Base-by-base conservation (phyloP, 2,329 filamentous ascomycete genomes). In the Ophiostoma triangulosporum region DNA sequence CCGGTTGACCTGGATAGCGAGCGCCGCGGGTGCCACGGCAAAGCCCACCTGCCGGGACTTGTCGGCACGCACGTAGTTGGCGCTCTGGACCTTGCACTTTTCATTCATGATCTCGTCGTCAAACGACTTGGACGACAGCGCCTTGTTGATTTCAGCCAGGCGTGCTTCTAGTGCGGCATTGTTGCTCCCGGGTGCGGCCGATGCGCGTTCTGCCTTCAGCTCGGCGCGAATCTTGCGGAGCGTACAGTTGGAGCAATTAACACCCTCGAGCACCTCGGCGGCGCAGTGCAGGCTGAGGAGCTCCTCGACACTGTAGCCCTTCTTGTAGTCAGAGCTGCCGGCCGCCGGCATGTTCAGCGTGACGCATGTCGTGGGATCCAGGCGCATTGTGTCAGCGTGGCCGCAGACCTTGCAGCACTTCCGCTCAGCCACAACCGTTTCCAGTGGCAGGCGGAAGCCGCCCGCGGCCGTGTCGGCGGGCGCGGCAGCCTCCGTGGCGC, bases 331-430 rank as follows among this genome's bases (percentile, higher is more conserved):
- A 29, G 68, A 64, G 58, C 73, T 75, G 48, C 76, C 74, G 5
- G 75, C 69, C 1, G 86, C 87, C 1, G 97, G 78, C 27, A 48
- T 32, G 33, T 84, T 88, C 0, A 97, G 78, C 0, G 91, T 96
- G 48, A 97, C 71, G 63, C 89, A 96, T 64, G 93, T 96, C 73
- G 97, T 97, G 0, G 89, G 88, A 20, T 88, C 94, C 69, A 97
- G 80, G 1, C 86, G 89, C 14, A 96, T 74, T 1, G 90, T 90
- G 61, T 95, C 89, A 0, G 88, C 89, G 68, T 86, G 85, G 7
- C 88, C 88, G 64, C 93, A 98, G 46, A 75, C 74, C 53, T 86
- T 83, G 65, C 93, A 98, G 0, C 87, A 86, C 1, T 97, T 89
- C 36, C 89, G 78, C 67, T 97, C 91, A 1, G 90, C 91, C 8